Percentiles rank a stretch among this genome's conserved stretches.
These are phyloP conservation scores for Candida smagusa DNA, from an alignment of 1,139 yeast genomes.

Conservation along the genomic window DNA sequence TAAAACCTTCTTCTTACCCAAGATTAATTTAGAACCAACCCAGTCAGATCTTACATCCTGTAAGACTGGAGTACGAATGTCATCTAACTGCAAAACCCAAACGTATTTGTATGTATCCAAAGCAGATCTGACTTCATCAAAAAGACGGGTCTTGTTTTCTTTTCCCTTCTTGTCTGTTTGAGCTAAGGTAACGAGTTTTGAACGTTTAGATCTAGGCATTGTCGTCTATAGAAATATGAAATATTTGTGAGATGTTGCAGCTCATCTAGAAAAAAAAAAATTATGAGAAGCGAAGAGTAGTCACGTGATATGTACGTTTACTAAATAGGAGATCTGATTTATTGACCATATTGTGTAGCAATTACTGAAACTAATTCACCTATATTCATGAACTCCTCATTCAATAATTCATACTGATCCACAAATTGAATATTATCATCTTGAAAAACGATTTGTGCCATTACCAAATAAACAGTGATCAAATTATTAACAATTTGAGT, in stretches of 20 bases:
- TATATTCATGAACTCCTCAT: background rate
- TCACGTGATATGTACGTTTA: conserved; percentile 1
- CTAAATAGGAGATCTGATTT: background rate
- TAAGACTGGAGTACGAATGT: conserved; percentile 92
- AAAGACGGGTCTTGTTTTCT: conserved; percentile 86
- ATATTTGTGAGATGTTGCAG: conserved; percentile 1
- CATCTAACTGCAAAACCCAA: conserved; percentile 85
- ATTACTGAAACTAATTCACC: background rate
- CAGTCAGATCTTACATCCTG: conserved; percentile 92
- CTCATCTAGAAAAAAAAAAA: conserved; percentile 9
- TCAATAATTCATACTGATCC: background rate
- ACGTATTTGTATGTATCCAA: conserved; percentile 74
- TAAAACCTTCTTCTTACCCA: conserved; percentile 91
- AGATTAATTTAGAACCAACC: conserved; percentile 81
- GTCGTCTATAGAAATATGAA: conserved; percentile 10
- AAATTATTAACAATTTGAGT: too few species aligned
- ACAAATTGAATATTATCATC: background rate
- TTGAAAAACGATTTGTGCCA: background rate
- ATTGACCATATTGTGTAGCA: background rate
- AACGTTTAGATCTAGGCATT: conserved; percentile 96
- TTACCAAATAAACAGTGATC: background rate
- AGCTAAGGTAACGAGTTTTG: conserved; percentile 90
- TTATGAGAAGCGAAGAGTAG: conserved; percentile 1
- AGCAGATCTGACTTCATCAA: conserved; percentile 82
- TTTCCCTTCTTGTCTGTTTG: conserved; percentile 95